Conservation (phyloP, 2,329 filamentous ascomycete species). For the Diaporthe caulivora region DNA sequence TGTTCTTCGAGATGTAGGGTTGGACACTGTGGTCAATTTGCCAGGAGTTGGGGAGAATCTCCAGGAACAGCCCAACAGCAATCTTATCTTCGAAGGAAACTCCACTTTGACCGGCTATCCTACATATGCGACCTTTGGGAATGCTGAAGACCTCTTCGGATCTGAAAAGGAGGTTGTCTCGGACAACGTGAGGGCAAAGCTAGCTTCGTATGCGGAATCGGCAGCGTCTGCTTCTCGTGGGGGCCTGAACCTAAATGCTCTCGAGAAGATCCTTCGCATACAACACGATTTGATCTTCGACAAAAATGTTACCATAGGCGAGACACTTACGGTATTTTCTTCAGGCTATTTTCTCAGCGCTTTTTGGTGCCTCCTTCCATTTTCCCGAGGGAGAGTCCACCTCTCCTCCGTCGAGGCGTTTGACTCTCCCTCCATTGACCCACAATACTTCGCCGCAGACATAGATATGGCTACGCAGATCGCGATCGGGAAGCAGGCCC, state of each 20-base stretch:
- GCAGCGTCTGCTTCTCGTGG: constrained; percentile 12
- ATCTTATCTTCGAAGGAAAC: constrained; percentile 45
- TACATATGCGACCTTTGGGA: constrained; percentile 47
- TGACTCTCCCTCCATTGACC: constrained; percentile 52
- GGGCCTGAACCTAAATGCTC: constrained; percentile 42
- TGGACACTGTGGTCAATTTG: constrained; percentile 47
- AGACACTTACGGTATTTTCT: constrained; percentile 56
- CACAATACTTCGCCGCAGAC: constrained; percentile 51
- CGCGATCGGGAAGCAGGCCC: constrained; percentile 46
- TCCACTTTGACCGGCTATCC: constrained; percentile 38
- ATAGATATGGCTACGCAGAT: constrained; percentile 51
- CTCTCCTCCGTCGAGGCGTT: constrained; percentile 52
- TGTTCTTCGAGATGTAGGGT: constrained; percentile 48
- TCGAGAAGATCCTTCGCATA: constrained; percentile 56
- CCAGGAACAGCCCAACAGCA: constrained; percentile 55
- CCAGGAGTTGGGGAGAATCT: constrained; percentile 51
- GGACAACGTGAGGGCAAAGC: constrained; percentile 41
- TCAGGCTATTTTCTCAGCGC: constrained; percentile 50
- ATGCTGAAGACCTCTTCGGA: constrained; percentile 48
- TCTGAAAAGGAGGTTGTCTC: constrained; percentile 42
- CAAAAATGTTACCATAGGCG: constrained; percentile 58
- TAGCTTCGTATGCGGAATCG: constrained; percentile 41
- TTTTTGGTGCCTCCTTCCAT: constrained; percentile 54
- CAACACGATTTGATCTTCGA: constrained; percentile 63
- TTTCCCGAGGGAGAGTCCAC: constrained; percentile 56